Conservation (phyloP, 164 flowering plant genomes). For the Protea cynaroides region DNA sequence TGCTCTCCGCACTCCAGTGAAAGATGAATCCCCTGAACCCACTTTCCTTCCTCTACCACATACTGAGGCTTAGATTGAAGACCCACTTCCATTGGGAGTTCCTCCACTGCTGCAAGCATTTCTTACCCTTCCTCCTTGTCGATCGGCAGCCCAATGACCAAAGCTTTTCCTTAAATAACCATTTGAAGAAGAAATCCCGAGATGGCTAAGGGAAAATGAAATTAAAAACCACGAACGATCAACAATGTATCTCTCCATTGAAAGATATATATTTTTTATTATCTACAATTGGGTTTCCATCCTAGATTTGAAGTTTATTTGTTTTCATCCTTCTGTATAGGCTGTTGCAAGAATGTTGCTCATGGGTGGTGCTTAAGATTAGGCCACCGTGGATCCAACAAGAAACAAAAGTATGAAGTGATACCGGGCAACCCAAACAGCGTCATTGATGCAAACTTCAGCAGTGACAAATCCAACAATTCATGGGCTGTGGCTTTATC, state of each 20-base stretch:
- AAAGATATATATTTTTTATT: background rate
- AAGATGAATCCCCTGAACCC: slow-evolving; percentile 85
- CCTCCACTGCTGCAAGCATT: slow-evolving; percentile 40
- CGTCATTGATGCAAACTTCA: slow-evolving; percentile 59
- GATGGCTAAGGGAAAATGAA: too few relatives aligned
- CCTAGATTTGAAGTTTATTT: slow-evolving; percentile 34
- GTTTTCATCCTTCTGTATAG: slow-evolving; percentile 46
- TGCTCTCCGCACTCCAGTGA: slow-evolving; percentile 75
- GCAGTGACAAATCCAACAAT: slow-evolving; percentile 62
- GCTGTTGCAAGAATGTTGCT: slow-evolving; percentile 79
- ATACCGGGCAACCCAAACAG: slow-evolving; percentile 60
- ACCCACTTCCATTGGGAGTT: slow-evolving; percentile 47
- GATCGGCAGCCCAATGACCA: slow-evolving; percentile 43
- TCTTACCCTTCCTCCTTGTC: slow-evolving; percentile 41
- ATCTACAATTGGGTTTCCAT: background rate
- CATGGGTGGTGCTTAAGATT: slow-evolving; percentile 44
- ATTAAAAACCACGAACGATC: background rate
- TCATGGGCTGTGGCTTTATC: slow-evolving; percentile 41
- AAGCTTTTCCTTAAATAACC: too few relatives aligned
- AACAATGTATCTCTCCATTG: background rate
- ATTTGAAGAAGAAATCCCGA: too few relatives aligned
- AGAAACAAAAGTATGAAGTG: slow-evolving; percentile 36
- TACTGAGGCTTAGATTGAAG: slow-evolving; percentile 52
- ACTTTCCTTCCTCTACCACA: slow-evolving; percentile 63
- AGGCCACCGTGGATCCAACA: slow-evolving; percentile 18